Percentiles rank a stretch among this genome's conserved stretches.
Conservation (phyloP, 768 basidiomycete genomes). For the Termitomyces sp. region DNA sequence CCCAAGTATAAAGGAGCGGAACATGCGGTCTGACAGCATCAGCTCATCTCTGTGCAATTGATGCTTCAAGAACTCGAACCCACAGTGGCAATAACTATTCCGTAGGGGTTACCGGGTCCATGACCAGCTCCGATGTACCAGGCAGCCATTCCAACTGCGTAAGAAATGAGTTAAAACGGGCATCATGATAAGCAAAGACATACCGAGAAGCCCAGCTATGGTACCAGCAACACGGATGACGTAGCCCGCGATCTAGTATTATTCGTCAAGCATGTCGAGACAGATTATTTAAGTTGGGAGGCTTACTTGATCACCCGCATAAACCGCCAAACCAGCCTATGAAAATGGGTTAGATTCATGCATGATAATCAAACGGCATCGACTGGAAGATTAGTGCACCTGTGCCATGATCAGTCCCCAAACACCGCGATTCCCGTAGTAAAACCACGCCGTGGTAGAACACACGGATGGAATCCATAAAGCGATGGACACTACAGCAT, state of each 20-base stretch:
- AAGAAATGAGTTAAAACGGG: neutral
- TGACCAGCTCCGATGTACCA: slow-evolving; percentile 40
- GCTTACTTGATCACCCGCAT: slow-evolving; percentile 37
- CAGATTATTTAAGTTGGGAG: neutral
- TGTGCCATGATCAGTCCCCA: slow-evolving; percentile 45
- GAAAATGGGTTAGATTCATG: neutral
- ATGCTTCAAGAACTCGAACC: slow-evolving; percentile 14
- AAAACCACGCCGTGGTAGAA: slow-evolving; percentile 32
- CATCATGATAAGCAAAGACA: neutral
- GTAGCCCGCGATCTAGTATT: slow-evolving; percentile 26
- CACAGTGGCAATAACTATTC: slow-evolving; percentile 35
- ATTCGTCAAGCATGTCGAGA: neutral
- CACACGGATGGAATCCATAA: slow-evolving; percentile 38
- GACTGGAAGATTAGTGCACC: slow-evolving; percentile 11
- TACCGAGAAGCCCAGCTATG: slow-evolving; percentile 28
- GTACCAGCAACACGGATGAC: slow-evolving; percentile 28
- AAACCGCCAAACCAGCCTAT: slow-evolving; percentile 32
- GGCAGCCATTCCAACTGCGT: slow-evolving; percentile 30
- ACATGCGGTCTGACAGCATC: slow-evolving; percentile 24
- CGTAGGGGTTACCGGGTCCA: slow-evolving; percentile 35
- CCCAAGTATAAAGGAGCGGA: slow-evolving; percentile 29
- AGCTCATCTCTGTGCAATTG: neutral
- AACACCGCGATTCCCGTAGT: slow-evolving; percentile 35
- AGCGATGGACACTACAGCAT: slow-evolving; percentile 33
- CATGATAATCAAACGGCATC: neutral